phyloP scores from a whole-genome alignment of 1,284 basidiomycete species.

The Salmacisia buchloeana region DNA sequence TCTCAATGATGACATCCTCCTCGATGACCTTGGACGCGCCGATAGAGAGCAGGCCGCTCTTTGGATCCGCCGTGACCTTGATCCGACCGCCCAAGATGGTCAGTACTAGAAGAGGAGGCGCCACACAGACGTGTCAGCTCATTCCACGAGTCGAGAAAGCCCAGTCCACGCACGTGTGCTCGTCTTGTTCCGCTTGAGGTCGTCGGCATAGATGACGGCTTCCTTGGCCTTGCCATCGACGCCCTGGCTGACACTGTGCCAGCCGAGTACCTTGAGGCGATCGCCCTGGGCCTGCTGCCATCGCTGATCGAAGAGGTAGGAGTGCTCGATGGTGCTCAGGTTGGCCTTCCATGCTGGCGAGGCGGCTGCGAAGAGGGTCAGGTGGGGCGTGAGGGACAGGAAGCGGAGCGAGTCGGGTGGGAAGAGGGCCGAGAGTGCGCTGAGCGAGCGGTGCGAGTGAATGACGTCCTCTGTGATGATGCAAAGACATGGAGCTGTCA shows the following conservation, averaged over 20 bases:
- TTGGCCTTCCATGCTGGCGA: conserved; percentile 66
- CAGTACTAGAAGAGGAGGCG: conserved; percentile 12
- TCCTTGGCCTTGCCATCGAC: conserved; percentile 10
- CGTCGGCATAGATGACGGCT: conserved; percentile 4
- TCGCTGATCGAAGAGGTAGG: conserved; percentile 29
- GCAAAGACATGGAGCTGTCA: background rate
- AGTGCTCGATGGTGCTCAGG: conserved; percentile 30
- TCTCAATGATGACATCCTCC: conserved; percentile 44
- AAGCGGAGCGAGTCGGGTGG: conserved; percentile 39
- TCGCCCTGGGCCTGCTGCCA: conserved; percentile 33
- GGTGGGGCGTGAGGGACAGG: conserved; percentile 55
- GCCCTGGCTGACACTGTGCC: conserved; percentile 42
- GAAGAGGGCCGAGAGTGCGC: conserved; percentile 42
- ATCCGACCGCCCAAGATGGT: conserved; percentile 41
- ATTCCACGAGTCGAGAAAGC: background rate
- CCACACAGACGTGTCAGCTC: background rate
- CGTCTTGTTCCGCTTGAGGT: background rate
- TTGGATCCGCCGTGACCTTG: conserved; percentile 16
- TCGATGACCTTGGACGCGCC: conserved; percentile 27
- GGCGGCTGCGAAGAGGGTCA: conserved; percentile 85
- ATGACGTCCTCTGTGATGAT: conserved; percentile 26
- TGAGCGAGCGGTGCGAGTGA: conserved; percentile 33
- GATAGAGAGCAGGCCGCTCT: conserved; percentile 17
- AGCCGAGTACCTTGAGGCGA: conserved; percentile 39
- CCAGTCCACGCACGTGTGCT: background rate